These are phyloP conservation scores for Solanum sitiens DNA, from an alignment of 257 asterid species.

Conservation along the genomic window DNA sequence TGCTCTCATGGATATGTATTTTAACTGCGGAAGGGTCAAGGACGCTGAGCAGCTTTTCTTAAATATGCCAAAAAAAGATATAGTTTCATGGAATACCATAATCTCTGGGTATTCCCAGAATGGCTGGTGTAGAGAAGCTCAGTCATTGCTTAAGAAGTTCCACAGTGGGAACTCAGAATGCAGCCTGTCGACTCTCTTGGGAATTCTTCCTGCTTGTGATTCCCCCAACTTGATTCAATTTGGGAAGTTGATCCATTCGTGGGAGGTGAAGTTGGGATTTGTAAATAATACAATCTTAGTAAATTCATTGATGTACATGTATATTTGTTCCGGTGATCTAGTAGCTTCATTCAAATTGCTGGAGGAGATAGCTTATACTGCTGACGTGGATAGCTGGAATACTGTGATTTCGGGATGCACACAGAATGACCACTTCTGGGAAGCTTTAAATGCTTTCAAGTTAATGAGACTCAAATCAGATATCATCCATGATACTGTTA, in stretches of 20 bases:
- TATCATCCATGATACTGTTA: constrained; percentile 23
- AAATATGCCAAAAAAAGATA: constrained; percentile 36
- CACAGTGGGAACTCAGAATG: constrained; percentile 10
- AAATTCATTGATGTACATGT: constrained; percentile 56
- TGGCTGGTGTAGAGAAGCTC: constrained; percentile 36
- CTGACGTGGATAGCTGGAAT: constrained; percentile 54
- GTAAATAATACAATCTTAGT: constrained; percentile 19
- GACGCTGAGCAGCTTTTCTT: constrained; percentile 34
- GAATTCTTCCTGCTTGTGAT: constrained; percentile 47
- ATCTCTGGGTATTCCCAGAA: constrained; percentile 49
- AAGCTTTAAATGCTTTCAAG: constrained; percentile 43
- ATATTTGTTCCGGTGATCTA: constrained; percentile 36
- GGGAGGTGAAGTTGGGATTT: constrained; percentile 56
- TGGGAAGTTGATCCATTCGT: constrained; percentile 46
- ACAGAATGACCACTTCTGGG: constrained; percentile 28
- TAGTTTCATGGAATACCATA: constrained; percentile 65
- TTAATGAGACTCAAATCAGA: constrained; percentile 38
- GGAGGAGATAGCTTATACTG: constrained; percentile 4
- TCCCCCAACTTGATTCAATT: constrained; percentile 29
- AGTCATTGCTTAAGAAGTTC: constrained; percentile 37
- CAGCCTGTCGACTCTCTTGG: constrained; percentile 50
- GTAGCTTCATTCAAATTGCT: constrained; percentile 38
- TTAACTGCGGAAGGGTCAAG: constrained; percentile 21
- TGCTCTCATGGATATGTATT: constrained; percentile 51
- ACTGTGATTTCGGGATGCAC: constrained; percentile 53